Conservation (phyloP, 2,329 filamentous ascomycete species). For the Tetracladium maxilliforme region DNA sequence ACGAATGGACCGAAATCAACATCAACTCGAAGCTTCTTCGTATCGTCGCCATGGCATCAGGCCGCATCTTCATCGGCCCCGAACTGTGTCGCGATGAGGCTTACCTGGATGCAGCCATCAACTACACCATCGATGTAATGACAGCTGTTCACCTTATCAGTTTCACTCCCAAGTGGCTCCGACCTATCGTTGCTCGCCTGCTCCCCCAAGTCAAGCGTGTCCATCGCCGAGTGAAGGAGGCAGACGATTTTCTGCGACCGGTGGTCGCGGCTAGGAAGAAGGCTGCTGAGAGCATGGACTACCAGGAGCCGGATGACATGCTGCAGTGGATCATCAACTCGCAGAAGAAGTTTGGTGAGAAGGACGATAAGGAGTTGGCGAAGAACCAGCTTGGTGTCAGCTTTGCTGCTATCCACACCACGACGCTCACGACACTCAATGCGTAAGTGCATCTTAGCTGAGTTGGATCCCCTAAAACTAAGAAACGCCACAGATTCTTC, state of each 20-base stretch:
- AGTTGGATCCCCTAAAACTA: too few species aligned
- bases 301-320: constrained; percentile 17
- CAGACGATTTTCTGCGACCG: too few species aligned
- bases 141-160: constrained; percentile 13
- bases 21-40: constrained; percentile 24
- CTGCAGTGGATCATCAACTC: constrained; percentile 16
- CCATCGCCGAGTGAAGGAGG: too few species aligned
- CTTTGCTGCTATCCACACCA: constrained; percentile 7
- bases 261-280: too few species aligned
- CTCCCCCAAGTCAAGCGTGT: too few species aligned
- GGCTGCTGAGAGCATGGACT: constrained; percentile 10
- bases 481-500: constrained; percentile 1
- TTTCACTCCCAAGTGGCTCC: too few species aligned
- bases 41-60: constrained; percentile 29
- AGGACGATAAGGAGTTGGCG: background rate
- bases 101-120: constrained; percentile 30
- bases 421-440: too few species aligned
- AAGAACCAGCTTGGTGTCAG: constrained; percentile 1
- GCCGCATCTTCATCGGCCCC: constrained; percentile 29
- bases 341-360: constrained; percentile 4
- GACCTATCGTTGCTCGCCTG: too few species aligned
- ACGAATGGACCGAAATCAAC: constrained; percentile 24
- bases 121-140: constrained; percentile 28
- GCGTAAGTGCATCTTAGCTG: too few species aligned
- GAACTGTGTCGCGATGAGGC: constrained; percentile 27